Evolutionary conservation across 176 grass and related monocot species (phyloP).

Genomic region (Bolboschoenus planiculmis): DNA sequence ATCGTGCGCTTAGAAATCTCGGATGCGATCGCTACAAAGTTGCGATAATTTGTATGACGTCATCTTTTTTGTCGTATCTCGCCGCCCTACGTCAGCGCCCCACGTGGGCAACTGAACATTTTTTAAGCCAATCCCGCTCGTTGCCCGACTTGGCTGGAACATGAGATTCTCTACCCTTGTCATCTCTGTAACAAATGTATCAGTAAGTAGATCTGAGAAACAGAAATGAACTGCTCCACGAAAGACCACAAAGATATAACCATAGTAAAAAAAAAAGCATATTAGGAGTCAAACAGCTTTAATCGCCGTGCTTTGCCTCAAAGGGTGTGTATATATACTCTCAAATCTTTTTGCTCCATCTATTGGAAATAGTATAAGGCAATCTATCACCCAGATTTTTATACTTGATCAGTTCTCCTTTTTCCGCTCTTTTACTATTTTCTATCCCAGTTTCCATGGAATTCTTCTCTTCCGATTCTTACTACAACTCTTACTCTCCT

Average conservation of each 20-base stretch:
- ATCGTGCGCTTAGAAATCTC: not conserved
- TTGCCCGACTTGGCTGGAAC: not conserved
- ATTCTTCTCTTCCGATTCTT: not conserved
- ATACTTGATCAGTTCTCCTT: not conserved
- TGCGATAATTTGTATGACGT: conserved; percentile 12
- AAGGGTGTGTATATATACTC: conserved; percentile 5
- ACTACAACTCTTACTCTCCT: conserved; percentile 1
- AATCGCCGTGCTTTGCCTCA: not conserved
- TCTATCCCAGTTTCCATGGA: not conserved
- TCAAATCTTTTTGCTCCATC: not conserved
- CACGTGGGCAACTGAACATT: not conserved
- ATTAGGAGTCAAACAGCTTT: not conserved
- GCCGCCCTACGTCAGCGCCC: conserved; percentile 51
- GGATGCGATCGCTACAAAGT: not conserved
- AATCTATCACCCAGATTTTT: not conserved
- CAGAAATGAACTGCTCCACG: not conserved
- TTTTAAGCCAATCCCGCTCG: conserved; percentile 2
- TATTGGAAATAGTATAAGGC: not conserved
- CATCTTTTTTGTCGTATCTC: not conserved
- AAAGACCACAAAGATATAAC: not conserved
- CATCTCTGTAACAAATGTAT: not conserved
- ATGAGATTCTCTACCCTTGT: not conserved
- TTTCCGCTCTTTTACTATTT: not conserved
- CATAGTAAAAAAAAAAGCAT: no score
- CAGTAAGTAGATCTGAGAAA: not conserved